Percentiles rank a stretch among this genome's conserved stretches.
phyloP scores from a whole-genome alignment of 2,329 filamentous ascomycete species.

The Botrytis porri region DNA sequence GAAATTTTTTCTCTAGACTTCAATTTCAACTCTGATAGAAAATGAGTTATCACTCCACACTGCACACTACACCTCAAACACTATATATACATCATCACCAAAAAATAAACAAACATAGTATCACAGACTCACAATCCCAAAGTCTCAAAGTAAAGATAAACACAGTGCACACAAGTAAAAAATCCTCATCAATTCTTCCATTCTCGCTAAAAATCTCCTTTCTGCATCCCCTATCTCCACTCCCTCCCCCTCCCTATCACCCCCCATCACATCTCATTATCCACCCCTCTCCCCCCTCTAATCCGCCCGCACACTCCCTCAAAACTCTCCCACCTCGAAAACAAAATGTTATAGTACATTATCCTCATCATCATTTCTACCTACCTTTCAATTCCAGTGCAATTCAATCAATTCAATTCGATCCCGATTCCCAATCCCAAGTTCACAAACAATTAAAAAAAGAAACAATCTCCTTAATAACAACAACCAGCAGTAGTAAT shows the following conservation, averaged over 20 bases:
- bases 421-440: background rate
- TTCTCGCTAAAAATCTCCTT: background rate
- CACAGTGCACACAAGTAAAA: background rate
- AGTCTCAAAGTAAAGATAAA: background rate
- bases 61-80: background rate
- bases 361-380: slow-evolving; percentile 1
- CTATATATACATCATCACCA: background rate
- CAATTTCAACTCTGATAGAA: no score
- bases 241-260: background rate
- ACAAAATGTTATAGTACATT: slow-evolving; percentile 5
- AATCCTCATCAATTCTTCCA: background rate
- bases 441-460: background rate
- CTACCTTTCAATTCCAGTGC: background rate
- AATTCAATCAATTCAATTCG: background rate
- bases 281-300: no score
- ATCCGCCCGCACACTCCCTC: background rate
- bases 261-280: background rate
- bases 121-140: background rate
- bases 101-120: background rate
- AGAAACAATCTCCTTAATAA: background rate
- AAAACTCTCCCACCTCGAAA: background rate
- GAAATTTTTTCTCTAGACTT: no score
- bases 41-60: no score
- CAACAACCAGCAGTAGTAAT: background rate
- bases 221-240: background rate